Evolutionary conservation across 2,329 filamentous ascomycete genomes (phyloP).

Genomic region (Alternaria consortialis): DNA sequence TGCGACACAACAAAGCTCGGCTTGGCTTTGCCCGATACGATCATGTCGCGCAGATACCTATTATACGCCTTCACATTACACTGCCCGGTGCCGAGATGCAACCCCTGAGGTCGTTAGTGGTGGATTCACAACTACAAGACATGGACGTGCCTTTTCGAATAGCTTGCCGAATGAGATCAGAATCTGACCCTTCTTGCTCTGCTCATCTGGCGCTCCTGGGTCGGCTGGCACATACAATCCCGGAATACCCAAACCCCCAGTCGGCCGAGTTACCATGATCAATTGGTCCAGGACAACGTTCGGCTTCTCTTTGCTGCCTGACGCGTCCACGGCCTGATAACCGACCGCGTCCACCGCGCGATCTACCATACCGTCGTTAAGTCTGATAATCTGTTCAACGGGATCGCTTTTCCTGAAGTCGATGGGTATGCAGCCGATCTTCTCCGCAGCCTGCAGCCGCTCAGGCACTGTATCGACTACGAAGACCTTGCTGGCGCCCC

Average conservation of each 20-base stretch:
- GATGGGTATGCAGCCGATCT: slow-evolving; percentile 69
- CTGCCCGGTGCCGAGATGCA: slow-evolving; percentile 68
- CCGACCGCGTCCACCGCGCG: slow-evolving; percentile 72
- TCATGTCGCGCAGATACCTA: slow-evolving; percentile 70
- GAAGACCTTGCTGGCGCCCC: slow-evolving; percentile 69
- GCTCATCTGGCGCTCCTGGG: slow-evolving; percentile 69
- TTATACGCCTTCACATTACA: slow-evolving; percentile 76
- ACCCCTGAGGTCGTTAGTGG: slow-evolving; percentile 55
- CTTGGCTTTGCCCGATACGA: slow-evolving; percentile 70
- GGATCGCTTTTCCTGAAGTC: slow-evolving; percentile 68
- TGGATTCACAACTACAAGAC: neutral
- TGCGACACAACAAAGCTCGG: slow-evolving; percentile 73
- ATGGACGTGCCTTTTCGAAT: slow-evolving; percentile 67
- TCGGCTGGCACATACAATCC: slow-evolving; percentile 64
- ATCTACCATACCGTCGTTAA: slow-evolving; percentile 69
- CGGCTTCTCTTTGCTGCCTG: slow-evolving; percentile 67
- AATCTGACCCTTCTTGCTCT: slow-evolving; percentile 70
- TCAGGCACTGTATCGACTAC: slow-evolving; percentile 71
- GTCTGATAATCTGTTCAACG: slow-evolving; percentile 67
- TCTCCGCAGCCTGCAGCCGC: slow-evolving; percentile 66
- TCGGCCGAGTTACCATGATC: slow-evolving; percentile 69
- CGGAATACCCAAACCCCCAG: slow-evolving; percentile 69
- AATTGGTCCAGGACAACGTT: slow-evolving; percentile 71
- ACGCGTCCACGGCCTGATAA: slow-evolving; percentile 67
- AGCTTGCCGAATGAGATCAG: slow-evolving; percentile 72